Base-by-base conservation (phyloP, 768 basidiomycete species). In the Pisolithus orientalis region DNA sequence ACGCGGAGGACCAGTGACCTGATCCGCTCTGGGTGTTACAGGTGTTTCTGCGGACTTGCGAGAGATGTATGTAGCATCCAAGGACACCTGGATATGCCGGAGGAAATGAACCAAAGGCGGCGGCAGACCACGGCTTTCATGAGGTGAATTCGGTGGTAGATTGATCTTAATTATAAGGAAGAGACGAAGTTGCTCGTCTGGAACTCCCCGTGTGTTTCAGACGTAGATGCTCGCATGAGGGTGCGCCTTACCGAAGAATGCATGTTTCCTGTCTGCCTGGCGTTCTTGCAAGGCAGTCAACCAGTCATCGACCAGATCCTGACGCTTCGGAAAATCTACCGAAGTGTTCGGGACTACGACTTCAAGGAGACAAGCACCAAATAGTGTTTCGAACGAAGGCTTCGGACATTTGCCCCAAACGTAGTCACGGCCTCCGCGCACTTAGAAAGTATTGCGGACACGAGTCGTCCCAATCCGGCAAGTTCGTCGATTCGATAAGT, bases 11-110 rank as follows among this genome's bases (percentile, higher is more conserved):
- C 74, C 72, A 10, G 78, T 63, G 43, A 75, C 57, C 59, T 54
- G 40, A 40, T 57, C 25, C 51, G 70, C 68, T 32, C 70, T 65
- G 9, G 71, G 71, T n/a, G 67, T 60, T 16, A 70, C 75, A 39
- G 65, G 69, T 45, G 54, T 65, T 34, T 62, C 60, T 28, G 56
- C 63, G 17, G 72, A 75, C 11, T 72, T 64, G 37, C 78, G 72
- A 2, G 86, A 79, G 45, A 89, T 87, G 62, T 92, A 94, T 2
- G 82, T 83, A 2, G 90, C 88, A 51, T 92, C 90, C 44, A 92
- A 75, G 6, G 90, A 82, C 14, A 92, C 73, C 68, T 94, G 86
- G 6, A 87, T 67, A 65, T 85, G 85, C 3, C 80, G 68, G 39
- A 91, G 72, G 60, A 88, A 82, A 6, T 79, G 67, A 6, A 87